phyloP scores from a whole-genome alignment of 1,139 yeast genomes.

The Kazachstania sp. region DNA sequence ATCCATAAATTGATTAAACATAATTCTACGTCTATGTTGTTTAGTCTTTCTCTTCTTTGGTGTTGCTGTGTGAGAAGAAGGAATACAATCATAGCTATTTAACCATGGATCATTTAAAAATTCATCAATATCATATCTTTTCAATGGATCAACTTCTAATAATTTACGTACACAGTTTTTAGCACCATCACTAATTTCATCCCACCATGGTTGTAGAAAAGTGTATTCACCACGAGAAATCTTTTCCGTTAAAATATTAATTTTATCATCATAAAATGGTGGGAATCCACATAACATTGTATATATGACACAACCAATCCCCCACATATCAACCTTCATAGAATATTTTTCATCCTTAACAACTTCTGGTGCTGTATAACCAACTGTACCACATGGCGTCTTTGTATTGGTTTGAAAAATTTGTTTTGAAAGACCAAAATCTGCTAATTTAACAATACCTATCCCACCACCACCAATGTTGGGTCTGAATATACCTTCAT shows the following conservation, averaged over 20 bases:
- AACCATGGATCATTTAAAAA: constrained; percentile 82
- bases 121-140: constrained; percentile 70
- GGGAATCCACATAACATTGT: constrained; percentile 92
- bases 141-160: constrained; percentile 72
- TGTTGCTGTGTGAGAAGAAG: constrained; percentile 5
- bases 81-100: constrained; percentile 24
- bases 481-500: constrained; percentile 75
- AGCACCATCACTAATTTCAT: constrained; percentile 74
- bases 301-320: constrained; percentile 84
- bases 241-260: constrained; percentile 70
- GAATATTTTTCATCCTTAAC: constrained; percentile 80
- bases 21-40: not conserved
- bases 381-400: constrained; percentile 88
- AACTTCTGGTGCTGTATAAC: constrained; percentile 92
- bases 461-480: constrained; percentile 87
- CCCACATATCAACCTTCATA: constrained; percentile 93
- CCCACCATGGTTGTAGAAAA: constrained; percentile 95
- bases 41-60: not conserved
- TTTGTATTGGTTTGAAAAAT: constrained; percentile 59
- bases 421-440: constrained; percentile 86
- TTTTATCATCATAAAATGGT: constrained; percentile 86
- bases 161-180: constrained; percentile 68
- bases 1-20: constrained; percentile 9
- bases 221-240: constrained; percentile 78
- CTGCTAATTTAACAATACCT: constrained; percentile 80